These are phyloP conservation scores for Fraxinus cuspidata DNA, from an alignment of 257 asterid genomes.

Conservation along the genomic window DNA sequence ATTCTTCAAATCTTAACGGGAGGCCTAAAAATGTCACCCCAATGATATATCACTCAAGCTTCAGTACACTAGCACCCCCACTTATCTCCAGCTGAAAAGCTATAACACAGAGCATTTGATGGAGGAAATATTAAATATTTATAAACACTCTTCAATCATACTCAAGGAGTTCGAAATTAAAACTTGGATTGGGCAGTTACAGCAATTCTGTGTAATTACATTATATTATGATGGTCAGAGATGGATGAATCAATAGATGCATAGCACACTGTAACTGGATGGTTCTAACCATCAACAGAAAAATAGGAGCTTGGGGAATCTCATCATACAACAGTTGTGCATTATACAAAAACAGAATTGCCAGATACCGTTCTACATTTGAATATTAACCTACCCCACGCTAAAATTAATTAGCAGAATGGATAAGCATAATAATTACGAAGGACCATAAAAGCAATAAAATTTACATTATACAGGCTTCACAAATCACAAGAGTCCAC, in stretches of 20 bases:
- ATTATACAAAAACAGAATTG: no score
- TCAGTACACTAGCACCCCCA: not conserved
- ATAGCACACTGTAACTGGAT: not conserved
- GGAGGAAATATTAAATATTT: not conserved
- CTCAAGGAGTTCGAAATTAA: no score
- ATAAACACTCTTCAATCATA: no score
- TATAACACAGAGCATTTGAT: not conserved
- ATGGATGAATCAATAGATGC: not conserved
- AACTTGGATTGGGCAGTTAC: not conserved
- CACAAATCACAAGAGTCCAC: not conserved
- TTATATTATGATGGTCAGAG: not conserved
- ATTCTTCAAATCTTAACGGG: not conserved
- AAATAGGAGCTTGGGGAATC: not conserved
- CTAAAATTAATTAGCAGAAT: not conserved
- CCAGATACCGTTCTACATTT: not conserved
- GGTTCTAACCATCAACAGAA: not conserved
- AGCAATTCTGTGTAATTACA: not conserved
- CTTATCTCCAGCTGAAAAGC: not conserved
- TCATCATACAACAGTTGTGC: not conserved
- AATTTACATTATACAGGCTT: not conserved
- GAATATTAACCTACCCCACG: not conserved
- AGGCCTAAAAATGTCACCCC: not conserved
- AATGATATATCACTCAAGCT: not conserved
- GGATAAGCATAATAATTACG: not conserved
- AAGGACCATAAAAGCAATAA: not conserved